These are phyloP conservation scores for Leptographium lundbergii DNA, from an alignment of 2,329 filamentous ascomycete genomes.

Conservation along the genomic window DNA sequence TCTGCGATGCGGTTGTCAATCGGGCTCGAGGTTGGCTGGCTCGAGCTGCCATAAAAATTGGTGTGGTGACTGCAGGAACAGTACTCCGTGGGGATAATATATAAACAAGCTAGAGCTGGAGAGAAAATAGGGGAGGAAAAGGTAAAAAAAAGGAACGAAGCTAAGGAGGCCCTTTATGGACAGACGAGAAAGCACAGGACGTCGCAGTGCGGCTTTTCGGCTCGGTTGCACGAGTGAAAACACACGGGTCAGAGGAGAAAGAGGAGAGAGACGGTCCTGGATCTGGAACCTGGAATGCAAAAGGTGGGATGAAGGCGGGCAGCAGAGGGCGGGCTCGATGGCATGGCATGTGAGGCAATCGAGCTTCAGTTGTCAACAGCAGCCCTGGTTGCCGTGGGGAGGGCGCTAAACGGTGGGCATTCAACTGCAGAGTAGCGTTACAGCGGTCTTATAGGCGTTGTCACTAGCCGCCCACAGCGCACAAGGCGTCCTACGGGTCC, in stretches of 20 bases:
- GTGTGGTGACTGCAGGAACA: too few relatives aligned
- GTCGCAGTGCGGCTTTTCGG: too few relatives aligned
- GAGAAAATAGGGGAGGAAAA: not conserved
- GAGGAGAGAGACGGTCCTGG: too few relatives aligned
- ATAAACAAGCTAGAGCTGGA: not conserved
- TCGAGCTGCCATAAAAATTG: too few relatives aligned
- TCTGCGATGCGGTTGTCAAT: too few relatives aligned
- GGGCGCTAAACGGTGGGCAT: constrained; percentile 6
- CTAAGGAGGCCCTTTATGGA: not conserved
- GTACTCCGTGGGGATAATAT: not conserved
- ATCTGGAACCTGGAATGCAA: not conserved
- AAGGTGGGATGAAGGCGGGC: too few relatives aligned
- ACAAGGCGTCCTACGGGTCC: too few relatives aligned
- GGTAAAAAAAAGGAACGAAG: not conserved
- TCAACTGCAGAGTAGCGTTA: not conserved
- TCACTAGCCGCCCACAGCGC: too few relatives aligned
- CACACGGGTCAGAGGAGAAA: not conserved
- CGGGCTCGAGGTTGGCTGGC: too few relatives aligned
- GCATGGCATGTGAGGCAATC: not conserved
- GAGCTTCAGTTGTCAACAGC: constrained; percentile 2
- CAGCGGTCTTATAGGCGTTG: too few relatives aligned
- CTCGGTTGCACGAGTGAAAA: too few relatives aligned
- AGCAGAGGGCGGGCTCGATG: not conserved
- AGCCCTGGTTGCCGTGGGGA: constrained; percentile 10
- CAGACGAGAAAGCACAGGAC: too few relatives aligned